These are phyloP conservation scores for Pestalotiopsis fici DNA, from an alignment of 2,329 filamentous ascomycete genomes.

Conservation along the genomic window DNA sequence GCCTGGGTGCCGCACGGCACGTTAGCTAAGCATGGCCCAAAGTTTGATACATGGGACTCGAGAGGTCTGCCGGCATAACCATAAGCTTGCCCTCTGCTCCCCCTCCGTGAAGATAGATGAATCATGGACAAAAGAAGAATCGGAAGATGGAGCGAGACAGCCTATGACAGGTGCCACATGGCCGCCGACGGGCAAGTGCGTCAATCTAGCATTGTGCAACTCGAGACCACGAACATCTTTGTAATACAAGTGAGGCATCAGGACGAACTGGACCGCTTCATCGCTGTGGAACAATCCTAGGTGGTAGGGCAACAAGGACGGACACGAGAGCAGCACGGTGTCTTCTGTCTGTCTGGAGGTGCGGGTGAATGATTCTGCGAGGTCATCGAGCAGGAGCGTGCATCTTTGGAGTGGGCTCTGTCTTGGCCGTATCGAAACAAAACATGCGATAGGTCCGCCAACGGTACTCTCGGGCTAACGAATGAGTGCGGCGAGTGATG, in stretches of 20 bases:
- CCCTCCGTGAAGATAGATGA: neutral
- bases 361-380: neutral
- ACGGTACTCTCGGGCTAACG: neutral
- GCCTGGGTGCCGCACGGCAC: neutral
- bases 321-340: neutral
- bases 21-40: neutral
- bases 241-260: conserved; percentile 13
- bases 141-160: neutral
- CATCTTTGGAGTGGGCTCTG: neutral
- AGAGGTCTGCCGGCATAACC: neutral
- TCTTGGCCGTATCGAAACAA: neutral
- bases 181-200: conserved; percentile 16
- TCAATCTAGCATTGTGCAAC: conserved; percentile 16
- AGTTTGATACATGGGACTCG: neutral
- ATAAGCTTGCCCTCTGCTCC: neutral
- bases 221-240: conserved; percentile 16
- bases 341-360: neutral
- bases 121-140: neutral
- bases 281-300: neutral
- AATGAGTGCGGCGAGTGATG: neutral
- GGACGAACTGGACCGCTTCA: too few species aligned
- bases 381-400: neutral
- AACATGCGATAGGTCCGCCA: neutral
- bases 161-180: conserved; percentile 17
- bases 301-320: neutral